Evolutionary conservation across 352 stramenopile species (phyloP), one percentile per base, ranked within the genome.

Genomic region (Pythium coloratum): DNA sequence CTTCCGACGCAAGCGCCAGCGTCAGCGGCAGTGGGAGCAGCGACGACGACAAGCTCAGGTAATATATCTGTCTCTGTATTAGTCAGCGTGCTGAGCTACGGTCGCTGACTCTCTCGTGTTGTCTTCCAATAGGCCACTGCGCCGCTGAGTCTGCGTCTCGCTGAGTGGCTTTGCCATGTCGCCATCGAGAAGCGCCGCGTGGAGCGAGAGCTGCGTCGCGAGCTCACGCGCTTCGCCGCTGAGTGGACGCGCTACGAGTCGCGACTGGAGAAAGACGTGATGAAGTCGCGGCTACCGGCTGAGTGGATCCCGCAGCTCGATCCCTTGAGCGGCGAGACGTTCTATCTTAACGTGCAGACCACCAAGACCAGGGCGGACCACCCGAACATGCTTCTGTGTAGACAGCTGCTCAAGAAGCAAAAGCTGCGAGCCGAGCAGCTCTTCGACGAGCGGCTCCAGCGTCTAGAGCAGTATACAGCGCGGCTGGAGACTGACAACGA

Each of bases 251-350:
- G 67, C 20, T 84, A 84, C 55, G 70, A 78, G 36, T 44, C 67
- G n/a, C 70, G 68, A 59, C 32, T 84, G 63, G 72, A 71, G 20
- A 75, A 71, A 55, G 76, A 84, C 32, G 74, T 84, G 0, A 44
- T 80, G 14, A 74, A 72, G 42, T 67, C 69, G 5, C 76, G 76
- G 32, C 67, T 84, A 1, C 44, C 67, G 14, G 16, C 59, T 0
- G 74, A 82, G 66, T 84, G 76, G 76, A 84, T 78, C 54, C 76
- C 76, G 10, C 76, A 84, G 57, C 60, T 78, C 32, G 72, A 84
- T 13, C 60, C 55, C 26, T 40, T 77, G 36, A 69, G 66, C 26
- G 76, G 76, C 24, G 70, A 78, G 64, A 70, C 70, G 36, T 84
- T 75, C 53, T 84, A 75, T 34, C 59, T 84, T 2, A 81, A 81